Conservation (phyloP, 768 basidiomycete species). For the Amanita phalloides region DNA sequence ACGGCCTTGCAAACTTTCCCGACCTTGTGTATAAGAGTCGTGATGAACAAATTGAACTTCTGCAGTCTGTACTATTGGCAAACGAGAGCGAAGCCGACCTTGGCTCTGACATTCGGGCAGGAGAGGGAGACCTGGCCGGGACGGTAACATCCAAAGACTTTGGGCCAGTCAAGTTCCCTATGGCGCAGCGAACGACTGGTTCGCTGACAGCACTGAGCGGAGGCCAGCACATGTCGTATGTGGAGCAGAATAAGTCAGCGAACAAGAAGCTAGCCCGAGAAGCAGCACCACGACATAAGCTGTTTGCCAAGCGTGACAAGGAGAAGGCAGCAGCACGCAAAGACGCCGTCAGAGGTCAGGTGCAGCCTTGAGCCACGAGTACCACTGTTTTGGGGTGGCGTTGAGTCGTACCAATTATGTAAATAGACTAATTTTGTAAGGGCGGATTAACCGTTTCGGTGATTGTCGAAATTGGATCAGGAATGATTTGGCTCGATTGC, state of each 20-base stretch:
- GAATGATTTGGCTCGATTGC: slow-evolving; percentile 6
- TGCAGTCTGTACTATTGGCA: slow-evolving; percentile 86
- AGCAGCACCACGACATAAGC: slow-evolving; percentile 51
- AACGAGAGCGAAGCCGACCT: slow-evolving; percentile 88
- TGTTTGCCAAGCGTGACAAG: slow-evolving; percentile 79
- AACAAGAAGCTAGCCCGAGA: slow-evolving; percentile 69
- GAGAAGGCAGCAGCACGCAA: slow-evolving; percentile 48
- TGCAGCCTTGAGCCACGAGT: background rate
- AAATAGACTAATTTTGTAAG: slow-evolving; percentile 6
- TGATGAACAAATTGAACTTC: slow-evolving; percentile 91
- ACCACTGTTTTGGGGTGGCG: background rate
- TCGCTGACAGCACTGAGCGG: slow-evolving; percentile 79
- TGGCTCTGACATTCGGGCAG: slow-evolving; percentile 72
- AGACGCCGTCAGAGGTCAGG: slow-evolving; percentile 21
- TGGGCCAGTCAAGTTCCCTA: slow-evolving; percentile 60
- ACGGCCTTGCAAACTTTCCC: slow-evolving; percentile 77
- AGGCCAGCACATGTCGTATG: slow-evolving; percentile 86
- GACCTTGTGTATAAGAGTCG: slow-evolving; percentile 87
- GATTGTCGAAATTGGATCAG: background rate
- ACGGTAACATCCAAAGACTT: slow-evolving; percentile 84
- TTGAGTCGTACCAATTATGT: background rate
- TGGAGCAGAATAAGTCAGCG: slow-evolving; percentile 85
- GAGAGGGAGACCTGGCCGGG: slow-evolving; percentile 78
- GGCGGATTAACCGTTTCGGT: slow-evolving; percentile 4
- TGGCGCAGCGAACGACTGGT: slow-evolving; percentile 69